These are phyloP conservation scores for Laetiporus sulphureus DNA, from an alignment of 1,284 basidiomycete species.

Conservation along the genomic window DNA sequence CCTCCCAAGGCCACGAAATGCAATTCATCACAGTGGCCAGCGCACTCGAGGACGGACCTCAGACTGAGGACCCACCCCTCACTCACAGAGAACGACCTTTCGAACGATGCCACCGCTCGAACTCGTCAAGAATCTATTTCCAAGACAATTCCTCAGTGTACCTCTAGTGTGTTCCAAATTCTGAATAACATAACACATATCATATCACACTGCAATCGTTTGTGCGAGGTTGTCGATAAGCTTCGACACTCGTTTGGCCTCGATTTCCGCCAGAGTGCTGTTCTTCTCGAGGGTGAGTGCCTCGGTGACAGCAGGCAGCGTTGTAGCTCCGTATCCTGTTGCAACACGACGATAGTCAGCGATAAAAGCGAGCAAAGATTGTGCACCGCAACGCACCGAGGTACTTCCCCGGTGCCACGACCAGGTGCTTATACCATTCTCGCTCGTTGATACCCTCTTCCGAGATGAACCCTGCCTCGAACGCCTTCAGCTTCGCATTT, in stretches of 20 bases:
- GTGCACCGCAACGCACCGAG: slow-evolving; percentile 46
- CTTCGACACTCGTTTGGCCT: slow-evolving; percentile 54
- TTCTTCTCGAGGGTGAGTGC: slow-evolving; percentile 70
- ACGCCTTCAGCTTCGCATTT: slow-evolving; percentile 68
- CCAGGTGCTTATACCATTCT: slow-evolving; percentile 84
- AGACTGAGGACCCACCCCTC: not conserved
- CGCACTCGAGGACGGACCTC: not conserved
- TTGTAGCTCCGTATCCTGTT: slow-evolving; percentile 80
- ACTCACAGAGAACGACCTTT: not conserved
- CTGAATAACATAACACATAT: too few species aligned
- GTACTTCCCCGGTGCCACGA: slow-evolving; percentile 87
- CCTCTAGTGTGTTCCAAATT: too few species aligned
- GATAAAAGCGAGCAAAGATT: too few species aligned
- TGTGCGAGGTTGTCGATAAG: slow-evolving; percentile 38
- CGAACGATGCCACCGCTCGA: too few species aligned
- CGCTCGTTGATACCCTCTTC: slow-evolving; percentile 73
- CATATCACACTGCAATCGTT: slow-evolving; percentile 14
- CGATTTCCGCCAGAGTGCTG: slow-evolving; percentile 50
- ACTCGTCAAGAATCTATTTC: too few species aligned
- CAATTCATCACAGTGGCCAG: not conserved
- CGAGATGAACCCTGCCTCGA: slow-evolving; percentile 84
- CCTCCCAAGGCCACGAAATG: not conserved
- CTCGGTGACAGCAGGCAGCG: slow-evolving; percentile 80
- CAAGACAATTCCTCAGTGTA: too few species aligned
- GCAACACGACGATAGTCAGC: too few species aligned